Base-by-base conservation (phyloP, 2,329 filamentous ascomycete species). In the Rhynchosporium agropyri region DNA sequence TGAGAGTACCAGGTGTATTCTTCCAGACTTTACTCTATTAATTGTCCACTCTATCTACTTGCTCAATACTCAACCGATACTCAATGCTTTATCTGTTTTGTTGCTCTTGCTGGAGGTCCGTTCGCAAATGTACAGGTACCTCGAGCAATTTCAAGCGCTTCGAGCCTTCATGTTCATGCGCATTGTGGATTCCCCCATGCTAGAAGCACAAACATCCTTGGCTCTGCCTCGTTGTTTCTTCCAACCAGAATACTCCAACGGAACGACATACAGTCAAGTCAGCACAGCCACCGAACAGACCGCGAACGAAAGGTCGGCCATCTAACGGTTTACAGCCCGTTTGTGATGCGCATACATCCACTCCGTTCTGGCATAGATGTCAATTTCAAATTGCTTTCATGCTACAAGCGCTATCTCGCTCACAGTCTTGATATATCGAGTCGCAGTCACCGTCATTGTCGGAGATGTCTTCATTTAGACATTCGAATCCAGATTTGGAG, bases 121-220 rank as follows among this genome's bases (percentile, higher is more conserved):
- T 61, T 43, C 59, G 51, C 46, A 50, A 28, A 49, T 54, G 59
- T 57, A 56, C 29, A 56, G 59, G 59, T 61, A 61, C 59, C 33
- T 61, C 31, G 59, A 61, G 43, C 33, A n/a, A 57, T 50, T 31
- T 56, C 58, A 55, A 50, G 29, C 38, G 42, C 49, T 53, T 42
- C 54, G 29, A 31, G 9, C 33, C 33, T 36, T 42, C 9, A 26
- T 28, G 20, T 42, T 54, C 51, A 54, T 42, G 51, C 51, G 38
- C 33, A 54, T 54, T 20, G 8, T 42, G 42, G 59, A 26, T 61
- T 43, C 28, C 12, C 29, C 59, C 59, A 51, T 40, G 31, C 42
- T 40, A 42, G 26, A 7, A n/a, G 5, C 26, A 45, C 12, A n/a
- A n/a, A 38, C 20, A 36, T n/a, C n/a, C 28, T 42, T 45, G 46